A percentile compares a stretch with the other conserved stretches of the same genome.
phyloP scores from a whole-genome alignment of 164 flowering plant species.

The Annona cherimola region DNA sequence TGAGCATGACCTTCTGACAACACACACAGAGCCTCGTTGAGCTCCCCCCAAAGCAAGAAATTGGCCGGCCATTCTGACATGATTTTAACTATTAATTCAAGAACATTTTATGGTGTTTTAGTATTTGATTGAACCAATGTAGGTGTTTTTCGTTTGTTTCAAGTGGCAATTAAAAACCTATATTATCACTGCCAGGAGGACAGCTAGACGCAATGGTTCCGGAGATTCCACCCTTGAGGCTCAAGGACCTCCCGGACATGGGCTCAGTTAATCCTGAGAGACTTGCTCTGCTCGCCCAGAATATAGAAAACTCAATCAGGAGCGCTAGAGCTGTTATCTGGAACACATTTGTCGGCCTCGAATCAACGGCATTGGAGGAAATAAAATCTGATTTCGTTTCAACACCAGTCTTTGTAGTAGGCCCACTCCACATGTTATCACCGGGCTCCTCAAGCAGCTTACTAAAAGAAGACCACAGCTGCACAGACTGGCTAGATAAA shows the following conservation, averaged over 20 bases:
- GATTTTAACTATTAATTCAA: too few species aligned
- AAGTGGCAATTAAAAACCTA: too few species aligned
- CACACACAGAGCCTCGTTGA: too few species aligned
- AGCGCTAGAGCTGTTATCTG: conserved; percentile 21
- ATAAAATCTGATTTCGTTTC: not conserved
- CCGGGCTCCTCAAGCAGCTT: conserved; percentile 27
- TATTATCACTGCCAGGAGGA: not conserved
- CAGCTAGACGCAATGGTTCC: conserved; percentile 6
- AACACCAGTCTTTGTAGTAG: conserved; percentile 30
- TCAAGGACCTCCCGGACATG: conserved; percentile 25
- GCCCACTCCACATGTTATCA: conserved; percentile 35
- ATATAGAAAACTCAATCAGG: not conserved
- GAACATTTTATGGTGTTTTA: too few species aligned
- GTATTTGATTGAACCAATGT: too few species aligned
- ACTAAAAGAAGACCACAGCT: conserved; percentile 22
- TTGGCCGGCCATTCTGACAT: too few species aligned
- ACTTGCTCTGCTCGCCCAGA: not conserved
- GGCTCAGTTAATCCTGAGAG: conserved; percentile 5
- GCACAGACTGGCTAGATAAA: conserved; percentile 39
- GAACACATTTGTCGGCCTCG: conserved; percentile 38
- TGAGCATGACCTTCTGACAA: too few species aligned
- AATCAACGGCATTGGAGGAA: conserved; percentile 11
- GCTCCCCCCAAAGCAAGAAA: too few species aligned
- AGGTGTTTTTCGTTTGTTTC: too few species aligned
- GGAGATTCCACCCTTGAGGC: conserved; percentile 31